These are phyloP conservation scores for Thuja plicata DNA, from an alignment of 83 land plant species.

Conservation along the genomic window DNA sequence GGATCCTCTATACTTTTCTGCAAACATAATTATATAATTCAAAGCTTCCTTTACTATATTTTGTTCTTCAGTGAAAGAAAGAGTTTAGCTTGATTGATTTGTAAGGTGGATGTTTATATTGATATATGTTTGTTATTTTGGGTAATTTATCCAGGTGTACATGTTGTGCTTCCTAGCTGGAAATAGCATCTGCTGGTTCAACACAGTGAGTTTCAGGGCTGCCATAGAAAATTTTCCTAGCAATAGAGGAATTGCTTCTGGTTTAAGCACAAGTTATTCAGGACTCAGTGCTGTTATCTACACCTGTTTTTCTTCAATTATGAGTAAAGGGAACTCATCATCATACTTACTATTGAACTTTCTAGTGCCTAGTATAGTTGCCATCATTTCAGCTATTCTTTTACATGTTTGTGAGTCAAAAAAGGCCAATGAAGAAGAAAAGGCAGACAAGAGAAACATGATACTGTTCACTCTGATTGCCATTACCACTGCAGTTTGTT, in stretches of 20 bases:
- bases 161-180: slow-evolving; percentile 54
- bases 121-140: not conserved
- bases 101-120: not conserved
- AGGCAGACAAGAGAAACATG: slow-evolving; percentile 23
- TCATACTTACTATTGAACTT: slow-evolving; percentile 44
- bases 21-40: too few relatives aligned
- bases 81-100: too few relatives aligned
- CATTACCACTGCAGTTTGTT: slow-evolving; percentile 39
- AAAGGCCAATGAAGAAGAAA: not conserved
- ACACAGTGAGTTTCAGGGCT: slow-evolving; percentile 70
- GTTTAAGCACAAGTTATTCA: slow-evolving; percentile 62
- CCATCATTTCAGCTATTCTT: slow-evolving; percentile 25
- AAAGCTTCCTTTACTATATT: too few relatives aligned
- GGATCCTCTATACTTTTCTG: too few relatives aligned
- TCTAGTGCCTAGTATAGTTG: slow-evolving; percentile 33
- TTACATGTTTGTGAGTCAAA: slow-evolving; percentile 1
- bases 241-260: slow-evolving; percentile 61
- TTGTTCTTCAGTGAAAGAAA: too few relatives aligned
- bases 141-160: slow-evolving; percentile 48
- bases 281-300: slow-evolving; percentile 77
- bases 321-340: slow-evolving; percentile 1
- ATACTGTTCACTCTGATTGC: slow-evolving; percentile 25
- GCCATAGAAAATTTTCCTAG: slow-evolving; percentile 68
- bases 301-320: slow-evolving; percentile 45
- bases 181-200: slow-evolving; percentile 79